Evolutionary conservation across 768 basidiomycete species (phyloP), one percentile per base, ranked within the genome.

Genomic region (Lactifluus rugatus): DNA sequence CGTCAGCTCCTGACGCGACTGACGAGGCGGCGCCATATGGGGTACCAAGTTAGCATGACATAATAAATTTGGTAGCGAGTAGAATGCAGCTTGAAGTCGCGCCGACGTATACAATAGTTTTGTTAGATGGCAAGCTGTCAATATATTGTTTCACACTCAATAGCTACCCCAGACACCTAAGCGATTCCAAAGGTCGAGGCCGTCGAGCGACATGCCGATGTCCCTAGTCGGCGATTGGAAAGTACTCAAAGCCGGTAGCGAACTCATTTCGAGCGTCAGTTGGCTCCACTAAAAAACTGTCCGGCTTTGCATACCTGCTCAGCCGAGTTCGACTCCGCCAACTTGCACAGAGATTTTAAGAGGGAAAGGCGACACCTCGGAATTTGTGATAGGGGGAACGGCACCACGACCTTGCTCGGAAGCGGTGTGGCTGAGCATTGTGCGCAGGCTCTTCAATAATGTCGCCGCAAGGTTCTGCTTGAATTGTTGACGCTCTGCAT

Each of bases 331-430:
- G 16, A 77, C 67, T 10, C 84, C 86, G 4, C 83, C 87, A 28
- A 90, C 75, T 58, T 76, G 83, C 49, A 89, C 87, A 5, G 70
- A 66, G 37, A 92, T 81, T 60, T 81, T 80, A 37, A 89, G 77
- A 2, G 89, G 89, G 65, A 92, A 92, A 0, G 89, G 89, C 0
- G 89, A 90, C 44, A 91, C 87, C 7, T 66, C 59, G 2, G 28
- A 81, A 57, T 87, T 82, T n/a, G 85, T 88, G 56, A 92, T 92
- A 5, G 82, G 78, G 3, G 89, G 89, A 8, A 92, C 89, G 0
- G 79, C 84, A 0, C 78, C 74, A 3, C 89, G 80, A 3, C 90
- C 90, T 11, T 75, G 73, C 66, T 89, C 89, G 1, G 89, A 90
- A 0, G 89, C 85, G 0, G 89, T 88, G 64, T 92, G 82, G 1